phyloP scores from a whole-genome alignment of 2,329 filamentous ascomycete species.

The Penicillium sp. region DNA sequence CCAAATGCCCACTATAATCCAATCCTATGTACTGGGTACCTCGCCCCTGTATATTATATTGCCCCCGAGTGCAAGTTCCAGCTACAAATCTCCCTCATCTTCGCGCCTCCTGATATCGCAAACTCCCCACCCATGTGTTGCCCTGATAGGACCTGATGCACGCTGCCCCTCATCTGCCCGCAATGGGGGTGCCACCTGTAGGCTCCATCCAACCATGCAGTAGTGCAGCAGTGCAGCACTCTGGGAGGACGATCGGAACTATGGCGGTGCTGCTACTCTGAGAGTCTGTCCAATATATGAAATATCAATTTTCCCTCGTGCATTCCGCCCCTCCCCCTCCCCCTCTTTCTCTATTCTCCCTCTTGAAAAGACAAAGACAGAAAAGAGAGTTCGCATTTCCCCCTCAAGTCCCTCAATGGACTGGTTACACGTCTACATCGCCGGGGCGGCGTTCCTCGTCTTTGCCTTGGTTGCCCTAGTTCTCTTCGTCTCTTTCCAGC shows the following conservation, averaged over 20 bases:
- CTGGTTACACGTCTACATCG: conserved; percentile 40
- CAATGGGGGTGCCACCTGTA: not conserved
- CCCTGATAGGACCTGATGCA: conserved; percentile 2
- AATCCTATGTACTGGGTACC: not conserved
- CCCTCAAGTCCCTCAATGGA: conserved; percentile 22
- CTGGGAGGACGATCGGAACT: not conserved
- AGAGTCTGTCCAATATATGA: conserved; percentile 17
- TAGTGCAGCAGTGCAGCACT: not conserved
- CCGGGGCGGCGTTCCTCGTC: conserved; percentile 37
- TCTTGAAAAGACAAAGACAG: not conserved
- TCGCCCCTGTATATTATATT: not conserved
- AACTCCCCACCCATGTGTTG: not conserved
- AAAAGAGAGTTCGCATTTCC: not conserved
- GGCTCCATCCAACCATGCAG: not conserved
- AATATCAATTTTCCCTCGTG: conserved; percentile 5
- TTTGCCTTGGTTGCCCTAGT: conserved; percentile 39
- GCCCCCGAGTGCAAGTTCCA: not conserved
- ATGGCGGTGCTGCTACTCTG: not conserved
- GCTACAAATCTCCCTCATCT: not conserved
- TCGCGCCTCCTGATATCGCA: not conserved
- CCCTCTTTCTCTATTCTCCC: conserved; percentile 1
- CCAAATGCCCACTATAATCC: not conserved
- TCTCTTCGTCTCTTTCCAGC: conserved; percentile 34
- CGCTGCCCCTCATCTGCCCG: not conserved
- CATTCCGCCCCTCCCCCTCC: not conserved